Evolutionary conservation across 257 asterid species (phyloP), one percentile per base, ranked within the genome.

Genomic region (Eucommia ulmoides): DNA sequence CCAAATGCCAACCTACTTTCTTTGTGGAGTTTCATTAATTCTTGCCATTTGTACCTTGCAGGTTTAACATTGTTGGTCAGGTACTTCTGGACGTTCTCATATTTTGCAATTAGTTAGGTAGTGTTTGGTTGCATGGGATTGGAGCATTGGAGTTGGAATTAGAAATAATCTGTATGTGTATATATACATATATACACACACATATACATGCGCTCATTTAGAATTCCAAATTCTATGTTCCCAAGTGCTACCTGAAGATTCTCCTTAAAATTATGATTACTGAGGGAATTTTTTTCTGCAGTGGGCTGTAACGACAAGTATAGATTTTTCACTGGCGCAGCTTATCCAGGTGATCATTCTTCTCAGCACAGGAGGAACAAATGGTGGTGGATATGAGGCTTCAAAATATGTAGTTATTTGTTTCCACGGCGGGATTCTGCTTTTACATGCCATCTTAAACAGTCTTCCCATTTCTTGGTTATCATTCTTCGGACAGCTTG

Each of bases 1-100:
- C n/a, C n/a, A n/a, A n/a, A n/a, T n/a, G n/a, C n/a, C n/a, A n/a
- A n/a, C n/a, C n/a, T n/a, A n/a, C n/a, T n/a, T n/a, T n/a, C n/a
- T n/a, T n/a, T n/a, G n/a, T n/a, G n/a, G n/a, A n/a, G n/a, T n/a
- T n/a, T n/a, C n/a, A n/a, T n/a, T n/a, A n/a, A n/a, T n/a, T n/a
- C n/a, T n/a, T n/a, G n/a, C n/a, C n/a, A n/a, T 65, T 51, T 21
- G 41, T 50, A 29, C 20, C 45, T 33, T 60, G 81, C 96, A 89
- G 98, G 98, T 85, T 89, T 62, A 89, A 89, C 74, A 79, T 89
- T 69, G 86, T 80, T 56, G 98, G 98, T 22, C 98, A 89, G 98
- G 98, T 89, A 85, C 55, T 50, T 33, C 23, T 60, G 24, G 61
- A 26, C 56, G 21, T 53, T 33, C 52, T 42, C 45, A 14, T 1